phyloP scores from a whole-genome alignment of 768 basidiomycete genomes.

The Rhodotorula kratochvilovae region DNA sequence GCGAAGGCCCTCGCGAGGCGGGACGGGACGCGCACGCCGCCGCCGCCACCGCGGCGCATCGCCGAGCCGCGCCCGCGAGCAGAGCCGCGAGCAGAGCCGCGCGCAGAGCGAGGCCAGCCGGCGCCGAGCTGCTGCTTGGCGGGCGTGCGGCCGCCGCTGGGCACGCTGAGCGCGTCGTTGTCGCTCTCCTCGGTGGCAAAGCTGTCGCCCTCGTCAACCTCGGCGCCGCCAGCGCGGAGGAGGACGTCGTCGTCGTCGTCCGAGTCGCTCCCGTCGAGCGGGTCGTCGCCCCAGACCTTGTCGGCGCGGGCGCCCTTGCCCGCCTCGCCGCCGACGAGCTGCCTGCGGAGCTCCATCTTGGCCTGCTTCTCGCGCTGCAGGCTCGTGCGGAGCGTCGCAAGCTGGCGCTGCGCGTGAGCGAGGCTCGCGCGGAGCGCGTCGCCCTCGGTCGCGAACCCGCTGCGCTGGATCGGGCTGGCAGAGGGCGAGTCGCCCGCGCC shows the following conservation, averaged over 20 bases:
- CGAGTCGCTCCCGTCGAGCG: slow-evolving; percentile 45
- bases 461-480: slow-evolving; percentile 51
- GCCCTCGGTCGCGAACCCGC: slow-evolving; percentile 67
- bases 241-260: slow-evolving; percentile 49
- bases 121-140: not conserved
- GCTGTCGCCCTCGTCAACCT: not conserved
- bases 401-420: slow-evolving; percentile 80
- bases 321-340: slow-evolving; percentile 50
- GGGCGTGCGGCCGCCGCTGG: not conserved
- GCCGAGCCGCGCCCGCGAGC: slow-evolving; percentile 16
- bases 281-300: slow-evolving; percentile 34
- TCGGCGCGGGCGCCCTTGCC: slow-evolving; percentile 51
- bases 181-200: slow-evolving; percentile 6
- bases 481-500: slow-evolving; percentile 38
- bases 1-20: slow-evolving; percentile 10
- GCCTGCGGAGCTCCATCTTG: slow-evolving; percentile 62
- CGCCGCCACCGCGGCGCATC: slow-evolving; percentile 11
- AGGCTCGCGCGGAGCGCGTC: slow-evolving; percentile 74
- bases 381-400: slow-evolving; percentile 72
- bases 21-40: slow-evolving; percentile 12
- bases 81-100: slow-evolving; percentile 10
- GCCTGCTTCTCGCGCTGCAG: slow-evolving; percentile 78
- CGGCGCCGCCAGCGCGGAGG: slow-evolving; percentile 32
- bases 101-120: slow-evolving; percentile 2
- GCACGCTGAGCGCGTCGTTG: slow-evolving; percentile 6